These are phyloP conservation scores for Nadsonia commutata DNA, from an alignment of 1,139 yeast species.

Conservation along the genomic window DNA sequence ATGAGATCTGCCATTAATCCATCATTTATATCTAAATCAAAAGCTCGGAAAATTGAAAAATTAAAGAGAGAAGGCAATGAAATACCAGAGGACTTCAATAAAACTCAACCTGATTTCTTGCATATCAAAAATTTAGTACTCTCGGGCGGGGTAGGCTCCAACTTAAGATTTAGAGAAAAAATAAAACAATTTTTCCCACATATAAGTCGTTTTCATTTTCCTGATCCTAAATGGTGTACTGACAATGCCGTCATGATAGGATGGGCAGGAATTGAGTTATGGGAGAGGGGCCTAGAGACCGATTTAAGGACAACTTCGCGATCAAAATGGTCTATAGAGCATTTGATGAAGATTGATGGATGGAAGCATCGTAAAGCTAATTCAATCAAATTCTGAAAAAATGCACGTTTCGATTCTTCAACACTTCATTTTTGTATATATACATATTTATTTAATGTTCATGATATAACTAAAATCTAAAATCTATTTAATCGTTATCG, in stretches of 20 bases:
- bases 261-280: conserved; percentile 85
- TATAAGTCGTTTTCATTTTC: conserved; percentile 32
- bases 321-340: conserved; percentile 54
- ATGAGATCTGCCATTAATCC: not conserved
- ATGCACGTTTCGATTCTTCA: no score
- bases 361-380: conserved; percentile 5
- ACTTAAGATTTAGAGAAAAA: conserved; percentile 38
- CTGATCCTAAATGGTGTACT: conserved; percentile 63
- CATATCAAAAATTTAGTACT: conserved; percentile 30
- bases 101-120: not conserved
- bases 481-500: no score
- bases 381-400: no score
- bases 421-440: no score
- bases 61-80: not conserved
- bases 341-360: conserved; percentile 7
- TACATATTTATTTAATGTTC: no score
- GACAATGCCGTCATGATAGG: conserved; percentile 98
- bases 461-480: no score
- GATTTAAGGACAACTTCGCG: conserved; percentile 42
- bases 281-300: conserved; percentile 35
- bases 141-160: conserved; percentile 93
- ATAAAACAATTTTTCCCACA: conserved; percentile 27
- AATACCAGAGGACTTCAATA: not conserved
- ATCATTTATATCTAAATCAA: not conserved
- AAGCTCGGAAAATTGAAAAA: not conserved